Evolutionary conservation across 106 monocot species (phyloP).

Genomic region (Dendrobium catenatum): DNA sequence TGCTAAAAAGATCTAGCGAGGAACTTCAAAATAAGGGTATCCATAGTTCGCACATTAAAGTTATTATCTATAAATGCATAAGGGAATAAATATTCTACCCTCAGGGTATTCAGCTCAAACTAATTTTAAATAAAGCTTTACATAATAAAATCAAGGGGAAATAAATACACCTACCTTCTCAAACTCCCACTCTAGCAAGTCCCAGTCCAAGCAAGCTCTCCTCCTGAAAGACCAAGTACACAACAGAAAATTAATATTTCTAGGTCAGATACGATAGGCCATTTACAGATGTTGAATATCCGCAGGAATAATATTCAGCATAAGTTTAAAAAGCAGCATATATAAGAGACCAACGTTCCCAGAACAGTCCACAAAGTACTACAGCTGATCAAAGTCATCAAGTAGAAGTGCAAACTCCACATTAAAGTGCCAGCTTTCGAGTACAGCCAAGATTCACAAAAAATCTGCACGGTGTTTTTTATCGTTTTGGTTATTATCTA

Average conservation of each 20-base stretch:
- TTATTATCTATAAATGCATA: background rate
- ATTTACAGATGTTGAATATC: background rate
- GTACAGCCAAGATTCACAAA: background rate
- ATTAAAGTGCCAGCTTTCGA: background rate
- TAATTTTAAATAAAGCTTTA: background rate
- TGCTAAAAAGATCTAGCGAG: background rate
- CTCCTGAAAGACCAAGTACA: constrained; percentile 1
- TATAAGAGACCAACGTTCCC: background rate
- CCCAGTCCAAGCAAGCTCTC: background rate
- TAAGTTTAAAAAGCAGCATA: background rate
- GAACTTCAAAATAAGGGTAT: background rate
- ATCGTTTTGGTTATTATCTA: background rate
- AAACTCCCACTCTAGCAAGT: constrained; percentile 7
- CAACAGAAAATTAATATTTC: constrained; percentile 1
- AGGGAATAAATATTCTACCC: background rate
- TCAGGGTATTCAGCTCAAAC: background rate
- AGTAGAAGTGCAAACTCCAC: background rate
- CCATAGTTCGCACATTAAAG: background rate
- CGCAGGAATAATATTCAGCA: background rate
- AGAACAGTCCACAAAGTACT: background rate
- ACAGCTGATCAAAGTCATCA: background rate
- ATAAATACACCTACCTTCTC: constrained; percentile 1
- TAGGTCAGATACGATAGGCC: background rate
- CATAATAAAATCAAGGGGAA: background rate
- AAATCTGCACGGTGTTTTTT: background rate